A percentile compares a stretch with the other conserved stretches of the same genome.
These are phyloP conservation scores for Colletotrichum agaves DNA, from an alignment of 2,329 filamentous ascomycete genomes.

Conservation along the genomic window DNA sequence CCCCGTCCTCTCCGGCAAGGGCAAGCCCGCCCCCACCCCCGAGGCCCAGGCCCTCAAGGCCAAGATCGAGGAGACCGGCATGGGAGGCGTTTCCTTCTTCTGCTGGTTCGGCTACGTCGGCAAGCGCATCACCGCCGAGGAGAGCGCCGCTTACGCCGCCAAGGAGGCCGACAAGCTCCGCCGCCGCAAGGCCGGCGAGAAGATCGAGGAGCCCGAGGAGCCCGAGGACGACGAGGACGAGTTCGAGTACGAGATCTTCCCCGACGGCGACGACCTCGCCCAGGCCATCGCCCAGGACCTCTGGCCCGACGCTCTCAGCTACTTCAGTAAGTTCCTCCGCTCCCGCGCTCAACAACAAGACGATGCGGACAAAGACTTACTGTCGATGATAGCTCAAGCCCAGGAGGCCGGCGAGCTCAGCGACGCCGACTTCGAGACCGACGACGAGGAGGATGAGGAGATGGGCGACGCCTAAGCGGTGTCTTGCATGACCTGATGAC, in stretches of 20 bases:
- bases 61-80: slow-evolving; percentile 68
- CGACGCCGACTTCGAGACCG: slow-evolving; percentile 76
- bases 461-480: slow-evolving; percentile 47
- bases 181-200: slow-evolving; percentile 61
- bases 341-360: not conserved
- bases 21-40: slow-evolving; percentile 52
- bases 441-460: slow-evolving; percentile 66
- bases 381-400: slow-evolving; percentile 66
- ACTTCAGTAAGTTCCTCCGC: slow-evolving; percentile 77
- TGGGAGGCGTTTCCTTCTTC: slow-evolving; percentile 83
- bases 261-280: slow-evolving; percentile 86
- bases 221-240: slow-evolving; percentile 72
- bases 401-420: slow-evolving; percentile 74
- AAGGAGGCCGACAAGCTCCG: slow-evolving; percentile 68
- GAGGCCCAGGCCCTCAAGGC: slow-evolving; percentile 62
- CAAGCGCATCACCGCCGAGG: slow-evolving; percentile 75
- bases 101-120: slow-evolving; percentile 87
- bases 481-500: not conserved
- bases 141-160: slow-evolving; percentile 71
- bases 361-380: slow-evolving; percentile 31
- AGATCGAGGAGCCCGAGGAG: slow-evolving; percentile 59
- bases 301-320: slow-evolving; percentile 88
- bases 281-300: slow-evolving; percentile 86
- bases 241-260: slow-evolving; percentile 84
- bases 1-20: slow-evolving; percentile 50